A percentile compares a stretch with the other conserved stretches of the same genome.
These are phyloP conservation scores for Tremellales sp. DNA, from an alignment of 1,284 basidiomycete species.

Conservation along the genomic window DNA sequence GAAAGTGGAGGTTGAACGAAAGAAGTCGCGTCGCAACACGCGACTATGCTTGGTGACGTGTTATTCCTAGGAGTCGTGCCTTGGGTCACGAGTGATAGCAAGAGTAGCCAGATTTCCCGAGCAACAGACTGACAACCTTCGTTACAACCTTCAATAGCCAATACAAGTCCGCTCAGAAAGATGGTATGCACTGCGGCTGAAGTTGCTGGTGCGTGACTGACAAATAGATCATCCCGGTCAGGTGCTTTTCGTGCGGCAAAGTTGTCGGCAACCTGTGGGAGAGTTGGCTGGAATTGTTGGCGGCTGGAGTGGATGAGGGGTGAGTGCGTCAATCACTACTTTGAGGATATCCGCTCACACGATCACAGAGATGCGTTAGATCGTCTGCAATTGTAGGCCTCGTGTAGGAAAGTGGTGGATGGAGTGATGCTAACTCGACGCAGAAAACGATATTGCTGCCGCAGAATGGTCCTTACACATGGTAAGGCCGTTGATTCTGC, in stretches of 20 bases:
- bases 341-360: slow-evolving; percentile 6
- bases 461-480: slow-evolving; percentile 96
- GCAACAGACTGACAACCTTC: too few relatives aligned
- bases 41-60: neutral
- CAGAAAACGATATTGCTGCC: slow-evolving; percentile 86
- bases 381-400: slow-evolving; percentile 65
- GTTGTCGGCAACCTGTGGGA: slow-evolving; percentile 92
- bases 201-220: neutral
- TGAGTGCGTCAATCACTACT: slow-evolving; percentile 48
- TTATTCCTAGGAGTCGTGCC: neutral
- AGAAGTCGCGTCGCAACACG: neutral
- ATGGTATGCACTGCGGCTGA: slow-evolving; percentile 1
- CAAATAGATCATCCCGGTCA: slow-evolving; percentile 48
- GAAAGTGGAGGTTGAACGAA: neutral
- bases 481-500: slow-evolving; percentile 50
- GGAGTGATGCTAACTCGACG: neutral
- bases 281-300: slow-evolving; percentile 71
- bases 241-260: slow-evolving; percentile 81
- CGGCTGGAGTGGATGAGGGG: slow-evolving; percentile 79
- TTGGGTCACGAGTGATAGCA: neutral
- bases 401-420: neutral
- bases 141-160: too few relatives aligned
- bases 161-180: too few relatives aligned
- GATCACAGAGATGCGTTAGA: slow-evolving; percentile 80
- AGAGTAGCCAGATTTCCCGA: neutral